Evolutionary conservation across 495 filamentous ascomycete species (phyloP).

Genomic region (Penicillium nucicola): DNA sequence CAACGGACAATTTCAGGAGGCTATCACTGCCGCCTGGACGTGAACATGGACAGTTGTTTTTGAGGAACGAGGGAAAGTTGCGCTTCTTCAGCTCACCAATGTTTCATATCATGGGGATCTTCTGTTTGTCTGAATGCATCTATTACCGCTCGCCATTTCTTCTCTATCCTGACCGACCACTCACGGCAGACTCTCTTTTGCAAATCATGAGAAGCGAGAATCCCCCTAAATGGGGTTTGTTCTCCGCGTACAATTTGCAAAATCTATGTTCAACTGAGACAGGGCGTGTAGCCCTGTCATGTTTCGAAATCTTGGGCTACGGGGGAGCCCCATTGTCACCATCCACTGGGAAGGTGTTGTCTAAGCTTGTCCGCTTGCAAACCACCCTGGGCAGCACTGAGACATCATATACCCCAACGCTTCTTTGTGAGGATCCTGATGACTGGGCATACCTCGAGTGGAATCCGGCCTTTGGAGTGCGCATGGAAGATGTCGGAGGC

Average conservation of each 20-base stretch:
- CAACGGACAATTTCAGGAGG: constrained; percentile 31
- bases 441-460: constrained; percentile 53
- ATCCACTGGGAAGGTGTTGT: neutral
- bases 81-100: neutral
- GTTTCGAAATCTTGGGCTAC: neutral
- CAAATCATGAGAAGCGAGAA: neutral
- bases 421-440: too few relatives aligned
- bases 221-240: neutral
- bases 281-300: neutral
- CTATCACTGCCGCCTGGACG: constrained; percentile 22
- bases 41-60: neutral
- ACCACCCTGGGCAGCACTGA: constrained; percentile 11
- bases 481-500: constrained; percentile 37
- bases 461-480: constrained; percentile 43
- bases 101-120: constrained; percentile 13
- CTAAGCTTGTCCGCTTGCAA: constrained; percentile 2
- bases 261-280: neutral
- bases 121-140: constrained; percentile 3
- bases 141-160: constrained; percentile 11
- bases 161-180: constrained; percentile 4
- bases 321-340: neutral
- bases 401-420: neutral
- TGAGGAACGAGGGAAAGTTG: neutral
- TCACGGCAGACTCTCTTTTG: neutral
- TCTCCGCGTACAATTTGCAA: neutral